These are phyloP conservation scores for Stephanodiscus triporus DNA, from an alignment of 108 stramenopile species.

Conservation along the genomic window DNA sequence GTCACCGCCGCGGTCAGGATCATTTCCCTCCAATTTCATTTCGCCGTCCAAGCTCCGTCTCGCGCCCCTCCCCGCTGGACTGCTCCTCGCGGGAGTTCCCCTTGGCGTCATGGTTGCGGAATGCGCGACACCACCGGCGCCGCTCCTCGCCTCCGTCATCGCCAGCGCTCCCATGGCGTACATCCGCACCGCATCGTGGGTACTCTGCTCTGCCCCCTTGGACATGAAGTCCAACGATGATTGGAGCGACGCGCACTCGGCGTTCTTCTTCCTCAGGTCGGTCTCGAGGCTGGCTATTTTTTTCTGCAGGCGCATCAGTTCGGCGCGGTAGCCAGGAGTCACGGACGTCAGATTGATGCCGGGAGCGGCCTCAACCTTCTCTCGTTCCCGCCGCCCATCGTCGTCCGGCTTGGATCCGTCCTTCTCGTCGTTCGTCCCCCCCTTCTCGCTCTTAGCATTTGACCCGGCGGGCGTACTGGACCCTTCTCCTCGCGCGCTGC, in stretches of 20 bases:
- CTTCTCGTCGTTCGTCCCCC: background rate
- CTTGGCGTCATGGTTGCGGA: background rate
- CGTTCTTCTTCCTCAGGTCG: conserved; percentile 23
- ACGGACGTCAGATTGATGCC: conserved; percentile 13
- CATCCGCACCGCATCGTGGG: conserved; percentile 52
- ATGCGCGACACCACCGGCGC: background rate
- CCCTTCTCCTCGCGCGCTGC: too few species aligned
- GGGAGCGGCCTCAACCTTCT: background rate
- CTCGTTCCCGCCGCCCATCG: background rate
- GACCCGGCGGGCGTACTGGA: background rate
- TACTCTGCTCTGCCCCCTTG: conserved; percentile 41
- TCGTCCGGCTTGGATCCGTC: background rate
- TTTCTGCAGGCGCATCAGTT: conserved; percentile 37
- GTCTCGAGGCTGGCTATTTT: conserved; percentile 28
- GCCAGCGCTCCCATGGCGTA: conserved; percentile 54
- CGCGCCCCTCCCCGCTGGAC: background rate
- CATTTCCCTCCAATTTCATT: conserved; percentile 24
- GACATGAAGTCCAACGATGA: conserved; percentile 52
- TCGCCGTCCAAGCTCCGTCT: conserved; percentile 28
- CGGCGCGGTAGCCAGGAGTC: conserved; percentile 35
- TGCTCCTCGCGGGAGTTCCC: background rate
- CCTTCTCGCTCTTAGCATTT: background rate
- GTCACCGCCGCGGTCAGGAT: conserved; percentile 1
- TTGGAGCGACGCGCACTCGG: conserved; percentile 39
- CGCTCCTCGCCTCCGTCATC: conserved; percentile 39